These are phyloP conservation scores for Ganoderma resinaceum DNA, from an alignment of 1,284 basidiomycete genomes.

Conservation along the genomic window DNA sequence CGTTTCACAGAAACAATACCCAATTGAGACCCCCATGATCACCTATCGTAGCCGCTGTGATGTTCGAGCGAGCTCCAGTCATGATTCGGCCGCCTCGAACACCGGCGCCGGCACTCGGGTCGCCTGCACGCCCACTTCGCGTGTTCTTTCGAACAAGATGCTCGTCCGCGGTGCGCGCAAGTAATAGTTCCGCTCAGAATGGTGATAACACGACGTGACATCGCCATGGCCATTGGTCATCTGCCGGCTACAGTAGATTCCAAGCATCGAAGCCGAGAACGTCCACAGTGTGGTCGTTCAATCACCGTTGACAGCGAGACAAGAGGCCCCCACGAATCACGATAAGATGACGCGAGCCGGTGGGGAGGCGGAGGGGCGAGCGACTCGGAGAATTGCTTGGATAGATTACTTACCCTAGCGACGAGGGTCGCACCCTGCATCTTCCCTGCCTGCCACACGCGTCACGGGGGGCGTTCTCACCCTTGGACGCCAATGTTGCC, in stretches of 20 bases:
- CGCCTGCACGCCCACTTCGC: neutral
- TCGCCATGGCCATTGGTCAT: neutral
- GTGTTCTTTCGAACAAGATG: neutral
- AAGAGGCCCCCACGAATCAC: neutral
- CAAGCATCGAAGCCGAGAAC: neutral
- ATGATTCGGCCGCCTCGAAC: neutral
- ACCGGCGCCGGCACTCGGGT: neutral
- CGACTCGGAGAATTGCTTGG: neutral
- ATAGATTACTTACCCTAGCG: conserved; percentile 19
- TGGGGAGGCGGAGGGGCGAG: neutral
- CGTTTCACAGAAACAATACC: neutral
- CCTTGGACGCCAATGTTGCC: neutral
- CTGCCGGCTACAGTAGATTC: neutral
- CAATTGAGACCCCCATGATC: neutral
- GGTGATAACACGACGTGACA: conserved; percentile 1
- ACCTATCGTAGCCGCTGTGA: neutral
- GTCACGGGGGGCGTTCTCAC: neutral
- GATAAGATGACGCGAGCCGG: neutral
- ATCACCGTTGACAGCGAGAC: neutral
- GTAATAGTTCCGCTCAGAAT: too few relatives aligned
- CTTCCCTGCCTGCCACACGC: neutral
- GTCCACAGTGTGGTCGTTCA: neutral
- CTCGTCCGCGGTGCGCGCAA: neutral
- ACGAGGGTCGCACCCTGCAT: conserved; percentile 23
- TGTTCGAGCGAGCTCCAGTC: neutral